A percentile compares a stretch with the other conserved stretches of the same genome.
phyloP scores from a whole-genome alignment of 345 rosid genomes.

The Corymbia maculata region DNA sequence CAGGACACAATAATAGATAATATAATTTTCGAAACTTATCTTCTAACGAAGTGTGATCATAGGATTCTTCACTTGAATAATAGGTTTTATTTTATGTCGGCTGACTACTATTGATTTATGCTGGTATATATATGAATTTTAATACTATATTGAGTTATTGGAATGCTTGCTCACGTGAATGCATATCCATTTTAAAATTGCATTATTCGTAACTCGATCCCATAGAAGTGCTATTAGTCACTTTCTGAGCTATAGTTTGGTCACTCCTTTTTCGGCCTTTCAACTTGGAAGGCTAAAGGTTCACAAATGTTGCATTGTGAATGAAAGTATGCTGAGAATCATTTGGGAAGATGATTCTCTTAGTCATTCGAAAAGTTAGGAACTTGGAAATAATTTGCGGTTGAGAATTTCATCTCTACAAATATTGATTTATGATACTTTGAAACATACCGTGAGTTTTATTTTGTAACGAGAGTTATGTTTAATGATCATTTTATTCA shows the following conservation, averaged over 20 bases:
- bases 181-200: not conserved
- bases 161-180: not conserved
- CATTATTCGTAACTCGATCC: not conserved
- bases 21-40: not conserved
- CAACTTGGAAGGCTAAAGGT: not conserved
- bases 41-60: too few relatives aligned
- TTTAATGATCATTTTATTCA: not conserved
- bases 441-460: not conserved
- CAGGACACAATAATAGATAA: rapidly evolving
- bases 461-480: not conserved
- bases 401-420: rapidly evolving
- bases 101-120: not conserved
- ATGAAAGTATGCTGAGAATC: rapidly evolving
- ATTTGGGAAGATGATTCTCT: not conserved
- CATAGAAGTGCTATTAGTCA: not conserved
- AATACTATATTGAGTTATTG: not conserved
- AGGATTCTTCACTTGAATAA: too few relatives aligned
- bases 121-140: not conserved
- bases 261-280: not conserved
- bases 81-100: too few relatives aligned
- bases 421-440: not conserved
- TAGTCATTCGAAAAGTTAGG: rapidly evolving
- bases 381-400: not conserved
- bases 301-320: rapidly evolving
- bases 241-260: not conserved